Evolutionary conservation across 495 filamentous ascomycete species (phyloP).

Genomic region (Ascobolus immersus): DNA sequence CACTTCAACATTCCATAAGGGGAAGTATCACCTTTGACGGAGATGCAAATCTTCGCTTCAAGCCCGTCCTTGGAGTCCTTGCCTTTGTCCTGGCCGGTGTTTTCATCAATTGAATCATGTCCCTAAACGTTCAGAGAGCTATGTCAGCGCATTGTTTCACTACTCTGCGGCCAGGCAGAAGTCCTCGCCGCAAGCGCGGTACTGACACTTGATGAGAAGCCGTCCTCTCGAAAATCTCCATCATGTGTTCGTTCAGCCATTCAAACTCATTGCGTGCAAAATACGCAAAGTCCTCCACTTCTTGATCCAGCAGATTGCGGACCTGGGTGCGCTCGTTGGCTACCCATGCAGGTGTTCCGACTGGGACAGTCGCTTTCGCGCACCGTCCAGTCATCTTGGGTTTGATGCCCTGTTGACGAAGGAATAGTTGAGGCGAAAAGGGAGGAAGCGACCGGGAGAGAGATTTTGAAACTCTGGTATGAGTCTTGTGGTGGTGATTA

Average conservation of each 20-base stretch:
- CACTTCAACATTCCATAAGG: no score
- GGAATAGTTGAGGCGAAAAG: no score
- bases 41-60: no score
- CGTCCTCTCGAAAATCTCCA: slow-evolving; percentile 59
- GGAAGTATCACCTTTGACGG: no score
- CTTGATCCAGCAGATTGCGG: slow-evolving; percentile 35
- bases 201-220: not conserved
- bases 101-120: slow-evolving; percentile 81
- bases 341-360: slow-evolving; percentile 46
- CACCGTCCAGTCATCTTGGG: no score
- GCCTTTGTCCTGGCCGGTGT: slow-evolving; percentile 83
- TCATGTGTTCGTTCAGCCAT: slow-evolving; percentile 95
- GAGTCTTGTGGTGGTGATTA: no score
- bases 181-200: not conserved
- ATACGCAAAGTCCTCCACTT: slow-evolving; percentile 73
- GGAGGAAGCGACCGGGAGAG: no score
- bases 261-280: slow-evolving; percentile 74
- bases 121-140: slow-evolving; percentile 25
- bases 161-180: slow-evolving; percentile 17
- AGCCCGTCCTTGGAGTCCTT: slow-evolving; percentile 65
- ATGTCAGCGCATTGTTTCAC: not conserved
- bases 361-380: slow-evolving; percentile 25
- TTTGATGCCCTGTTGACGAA: no score
- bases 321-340: slow-evolving; percentile 38
- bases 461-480: no score